A percentile compares a stretch with the other conserved stretches of the same genome.
Evolutionary conservation across 2,329 filamentous ascomycete species (phyloP).

Genomic region (Trichoderma endophyticum): DNA sequence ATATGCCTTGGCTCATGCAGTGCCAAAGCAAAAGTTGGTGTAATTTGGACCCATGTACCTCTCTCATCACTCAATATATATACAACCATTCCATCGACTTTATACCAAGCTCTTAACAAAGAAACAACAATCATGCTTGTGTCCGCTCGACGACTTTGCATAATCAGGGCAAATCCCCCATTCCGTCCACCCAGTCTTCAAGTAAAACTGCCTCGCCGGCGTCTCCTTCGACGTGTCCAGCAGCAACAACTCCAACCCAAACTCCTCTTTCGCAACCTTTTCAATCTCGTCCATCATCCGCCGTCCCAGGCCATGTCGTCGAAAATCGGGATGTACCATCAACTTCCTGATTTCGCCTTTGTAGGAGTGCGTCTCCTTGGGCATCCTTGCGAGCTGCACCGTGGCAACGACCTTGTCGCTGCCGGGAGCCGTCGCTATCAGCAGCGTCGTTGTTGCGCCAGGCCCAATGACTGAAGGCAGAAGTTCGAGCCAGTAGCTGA

Average conservation of each 20-base stretch:
- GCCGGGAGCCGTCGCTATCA: slow-evolving; percentile 19
- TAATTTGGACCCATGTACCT: background rate
- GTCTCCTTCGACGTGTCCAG: slow-evolving; percentile 28
- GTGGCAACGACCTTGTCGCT: slow-evolving; percentile 23
- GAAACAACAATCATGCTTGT: slow-evolving; percentile 23
- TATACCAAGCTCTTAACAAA: slow-evolving; percentile 22
- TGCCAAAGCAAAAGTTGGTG: background rate
- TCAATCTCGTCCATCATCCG: slow-evolving; percentile 27
- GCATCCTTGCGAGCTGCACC: slow-evolving; percentile 22
- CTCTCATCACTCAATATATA: background rate
- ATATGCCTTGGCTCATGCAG: background rate
- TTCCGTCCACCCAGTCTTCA: slow-evolving; percentile 26
- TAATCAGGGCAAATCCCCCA: slow-evolving; percentile 30
- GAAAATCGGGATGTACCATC: slow-evolving; percentile 25
- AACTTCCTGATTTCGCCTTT: slow-evolving; percentile 30
- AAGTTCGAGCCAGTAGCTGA: slow-evolving; percentile 25
- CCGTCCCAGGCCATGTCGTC: slow-evolving; percentile 24
- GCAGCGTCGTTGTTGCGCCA: slow-evolving; percentile 15
- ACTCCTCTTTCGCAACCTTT: slow-evolving; percentile 18
- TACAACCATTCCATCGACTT: background rate
- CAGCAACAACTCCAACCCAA: slow-evolving; percentile 25
- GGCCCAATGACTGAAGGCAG: slow-evolving; percentile 2
- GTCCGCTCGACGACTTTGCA: slow-evolving; percentile 24
- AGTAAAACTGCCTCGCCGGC: slow-evolving; percentile 28
- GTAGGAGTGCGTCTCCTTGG: slow-evolving; percentile 28